Base-by-base conservation (phyloP, 164 flowering plant species). In the Aristolochia californica region DNA sequence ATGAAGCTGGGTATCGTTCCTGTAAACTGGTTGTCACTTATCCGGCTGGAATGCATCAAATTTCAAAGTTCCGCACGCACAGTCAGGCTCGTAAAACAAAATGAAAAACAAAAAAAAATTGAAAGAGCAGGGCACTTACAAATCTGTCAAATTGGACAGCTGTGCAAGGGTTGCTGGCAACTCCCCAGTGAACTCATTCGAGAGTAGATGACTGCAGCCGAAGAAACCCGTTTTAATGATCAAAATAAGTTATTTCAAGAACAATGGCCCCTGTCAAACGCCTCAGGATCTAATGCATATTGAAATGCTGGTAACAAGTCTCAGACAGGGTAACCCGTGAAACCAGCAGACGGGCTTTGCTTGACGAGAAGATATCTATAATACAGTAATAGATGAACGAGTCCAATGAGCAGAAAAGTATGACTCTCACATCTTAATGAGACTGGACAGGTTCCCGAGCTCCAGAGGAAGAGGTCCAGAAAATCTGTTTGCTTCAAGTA, bases 1-100 rank as follows among this genome's bases (percentile, higher is more conserved):
- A 79, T 63, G 40, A 62, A 62, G 50, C 53, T 56, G 8, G 83
- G 83, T 52, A 79, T 64, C 30, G 55, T 64, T 56, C 83, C 83
- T 28, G 58, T 66, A 22, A 78, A 74, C 43, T 62, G 61, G 59
- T 74, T 74, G 56, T 72, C 72, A 53, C 78, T 76, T 28, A 78
- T 65, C 57, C 77, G 53, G 45, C 74, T 76, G 64, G 21, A n/a
- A n/a, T 48, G 21, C n/a, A 17, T 18, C 51, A 48, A 48, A n/a
- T 2, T 2, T n/a, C n/a, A n/a, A n/a, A n/a, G n/a, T n/a, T n/a
- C n/a, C n/a, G n/a, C n/a, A 2, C 21, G 9, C 21, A 12, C 22
- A 16, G 10, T 12, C 7, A 47, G 18, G 0, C n/a, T n/a, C 21
- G 21, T 52, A 1, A 22, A 52, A 57, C 20, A 54, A 54, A 54